Base-by-base conservation (phyloP, 352 stramenopile species). In the Globisporangium echinulatum region DNA sequence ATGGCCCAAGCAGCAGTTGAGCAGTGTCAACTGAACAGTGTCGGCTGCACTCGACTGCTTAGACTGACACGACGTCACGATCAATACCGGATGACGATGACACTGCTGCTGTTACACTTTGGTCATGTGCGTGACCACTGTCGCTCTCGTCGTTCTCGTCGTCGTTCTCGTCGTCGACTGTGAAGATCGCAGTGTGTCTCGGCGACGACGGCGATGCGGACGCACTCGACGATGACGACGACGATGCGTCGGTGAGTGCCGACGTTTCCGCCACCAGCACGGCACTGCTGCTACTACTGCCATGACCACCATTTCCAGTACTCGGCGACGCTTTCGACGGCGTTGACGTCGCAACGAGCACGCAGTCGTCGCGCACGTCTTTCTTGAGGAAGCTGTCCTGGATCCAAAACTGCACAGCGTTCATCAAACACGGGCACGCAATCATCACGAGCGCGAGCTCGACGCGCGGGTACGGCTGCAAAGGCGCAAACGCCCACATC, bases 321-420 rank as follows among this genome's bases (percentile, higher is more conserved):
- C n/a, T 37, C 8, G 17, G 5, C 6, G 72, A 62, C 13, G 70
- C 75, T 46, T 70, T 68, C 6, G 66, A 47, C 0, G 63, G 64
- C 43, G 49, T 51, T 43, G 49, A 54, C 13, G 72, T 49, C 17
- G 52, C 62, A 44, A 87, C 69, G 38, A 83, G 62, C 49, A 79
- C 68, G 61, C 74, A 83, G 58, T 87, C 78, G 52, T 86, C 70
- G 8, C 71, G 72, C 8, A 87, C 68, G 49, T 92, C 82, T 60
- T 94, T 92, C 62, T 94, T 96, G 54, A 96, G 77, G 67, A 94
- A 96, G 69, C 75, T 93, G 74, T 96, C 87, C 66, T 96, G 87
- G 40, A 96, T 71, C 85, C 85, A 96, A 60, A 94, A 96, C 59
- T 96, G 87, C 50, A 94, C 54, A 14, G 79, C 85, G 65, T 96